Conservation (phyloP, 768 basidiomycete genomes). For the Pulveroboletus sp. region DNA sequence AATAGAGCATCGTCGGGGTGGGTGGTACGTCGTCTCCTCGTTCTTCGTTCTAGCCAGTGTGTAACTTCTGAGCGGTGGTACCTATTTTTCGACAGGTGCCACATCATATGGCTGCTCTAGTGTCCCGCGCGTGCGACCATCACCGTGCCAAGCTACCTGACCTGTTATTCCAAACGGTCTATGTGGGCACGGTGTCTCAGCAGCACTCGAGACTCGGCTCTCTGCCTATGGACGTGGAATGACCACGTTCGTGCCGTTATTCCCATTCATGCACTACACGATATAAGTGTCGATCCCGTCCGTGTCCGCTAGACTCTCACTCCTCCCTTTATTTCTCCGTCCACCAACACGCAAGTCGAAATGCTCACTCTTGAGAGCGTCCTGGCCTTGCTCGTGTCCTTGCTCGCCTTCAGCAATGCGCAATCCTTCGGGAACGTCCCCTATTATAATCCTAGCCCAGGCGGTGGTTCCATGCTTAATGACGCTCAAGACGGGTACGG, state of each 20-base stretch:
- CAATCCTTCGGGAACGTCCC: slow-evolving; percentile 9
- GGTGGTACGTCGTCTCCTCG: neutral
- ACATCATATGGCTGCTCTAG: neutral
- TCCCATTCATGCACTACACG: neutral
- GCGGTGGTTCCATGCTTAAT: slow-evolving; percentile 43
- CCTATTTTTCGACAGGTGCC: neutral
- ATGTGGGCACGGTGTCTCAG: neutral
- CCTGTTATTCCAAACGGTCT: neutral
- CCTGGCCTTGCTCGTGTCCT: slow-evolving; percentile 1
- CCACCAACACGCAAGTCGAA: neutral
- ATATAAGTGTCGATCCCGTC: neutral
- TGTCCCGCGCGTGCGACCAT: neutral
- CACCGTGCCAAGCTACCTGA: neutral
- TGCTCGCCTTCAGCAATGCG: neutral
- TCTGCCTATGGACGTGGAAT: neutral
- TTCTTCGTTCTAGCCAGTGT: neutral
- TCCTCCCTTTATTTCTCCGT: neutral
- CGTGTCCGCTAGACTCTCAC: too few species aligned
- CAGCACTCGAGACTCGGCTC: too few species aligned
- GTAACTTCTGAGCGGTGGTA: too few species aligned
- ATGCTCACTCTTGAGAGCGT: slow-evolving; percentile 7
- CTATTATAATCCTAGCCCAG: slow-evolving; percentile 32
- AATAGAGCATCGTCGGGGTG: neutral
- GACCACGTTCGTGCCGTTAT: neutral
- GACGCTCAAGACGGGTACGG: slow-evolving; percentile 36